Conservation (phyloP, 176 grass and related monocot species). For the Lolium rigidum region DNA sequence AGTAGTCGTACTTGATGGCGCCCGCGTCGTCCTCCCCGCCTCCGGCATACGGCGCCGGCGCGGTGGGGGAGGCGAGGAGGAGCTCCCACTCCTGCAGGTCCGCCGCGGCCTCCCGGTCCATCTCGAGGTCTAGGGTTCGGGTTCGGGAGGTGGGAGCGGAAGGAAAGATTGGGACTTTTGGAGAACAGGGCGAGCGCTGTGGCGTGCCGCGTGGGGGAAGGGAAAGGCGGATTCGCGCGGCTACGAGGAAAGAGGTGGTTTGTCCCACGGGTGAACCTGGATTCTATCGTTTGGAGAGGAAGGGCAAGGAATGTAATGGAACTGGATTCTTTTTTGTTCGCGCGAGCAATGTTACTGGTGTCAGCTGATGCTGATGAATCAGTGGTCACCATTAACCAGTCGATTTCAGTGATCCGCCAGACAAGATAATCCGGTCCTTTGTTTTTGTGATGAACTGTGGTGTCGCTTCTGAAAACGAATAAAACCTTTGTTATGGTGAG, state of each 20-base stretch:
- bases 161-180: background rate
- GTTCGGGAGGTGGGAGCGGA: background rate
- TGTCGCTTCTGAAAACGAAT: too few relatives aligned
- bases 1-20: slow-evolving; percentile 86
- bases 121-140: slow-evolving; percentile 38
- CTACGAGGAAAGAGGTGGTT: slow-evolving; percentile 21
- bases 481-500: too few relatives aligned
- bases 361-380: background rate
- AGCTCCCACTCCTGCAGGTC: slow-evolving; percentile 80
- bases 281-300: slow-evolving; percentile 27
- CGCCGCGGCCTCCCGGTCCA: slow-evolving; percentile 54
- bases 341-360: background rate
- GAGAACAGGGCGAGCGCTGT: slow-evolving; percentile 22
- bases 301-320: slow-evolving; percentile 13
- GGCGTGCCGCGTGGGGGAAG: slow-evolving; percentile 45
- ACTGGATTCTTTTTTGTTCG: slow-evolving; percentile 40
- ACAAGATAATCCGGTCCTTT: background rate
- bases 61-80: slow-evolving; percentile 52
- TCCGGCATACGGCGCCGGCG: slow-evolving; percentile 7
- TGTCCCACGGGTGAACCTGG: slow-evolving; percentile 13
- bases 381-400: background rate
- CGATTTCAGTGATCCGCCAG: background rate
- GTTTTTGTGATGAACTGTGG: background rate
- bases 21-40: slow-evolving; percentile 54
- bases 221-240: slow-evolving; percentile 40